Conservation (phyloP, 148 eudicot genomes). For the Vaccinium corymbosum region DNA sequence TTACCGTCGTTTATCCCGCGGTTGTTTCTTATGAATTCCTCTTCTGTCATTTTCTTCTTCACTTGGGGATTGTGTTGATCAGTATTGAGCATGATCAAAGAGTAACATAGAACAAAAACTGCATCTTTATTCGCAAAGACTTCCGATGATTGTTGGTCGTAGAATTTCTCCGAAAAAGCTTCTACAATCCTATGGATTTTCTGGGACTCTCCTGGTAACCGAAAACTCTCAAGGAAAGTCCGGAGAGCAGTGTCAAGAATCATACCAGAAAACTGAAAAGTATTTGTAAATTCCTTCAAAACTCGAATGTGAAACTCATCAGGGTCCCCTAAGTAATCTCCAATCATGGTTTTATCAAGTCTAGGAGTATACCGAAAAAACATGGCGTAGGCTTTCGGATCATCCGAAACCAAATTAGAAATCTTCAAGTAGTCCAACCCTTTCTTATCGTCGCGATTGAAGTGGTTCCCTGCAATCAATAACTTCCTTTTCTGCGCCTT, state of each 20-base stretch:
- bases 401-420: slow-evolving; percentile 55
- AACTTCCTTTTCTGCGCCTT: slow-evolving; percentile 74
- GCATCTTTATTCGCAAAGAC: slow-evolving; percentile 71
- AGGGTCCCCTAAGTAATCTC: slow-evolving; percentile 90
- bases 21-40: slow-evolving; percentile 84
- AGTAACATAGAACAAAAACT: slow-evolving; percentile 69
- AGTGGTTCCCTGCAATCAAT: slow-evolving; percentile 74
- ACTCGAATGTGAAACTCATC: slow-evolving; percentile 75
- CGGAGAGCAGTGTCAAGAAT: slow-evolving; percentile 71
- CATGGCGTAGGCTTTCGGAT: slow-evolving; percentile 66
- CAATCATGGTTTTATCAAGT: slow-evolving; percentile 71
- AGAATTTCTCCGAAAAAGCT: slow-evolving; percentile 70
- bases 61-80: slow-evolving; percentile 97
- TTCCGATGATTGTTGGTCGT: slow-evolving; percentile 71
- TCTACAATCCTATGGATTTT: slow-evolving; percentile 81
- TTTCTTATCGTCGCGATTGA: slow-evolving; percentile 76
- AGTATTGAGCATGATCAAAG: slow-evolving; percentile 90
- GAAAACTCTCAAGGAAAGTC: slow-evolving; percentile 66
- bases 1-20: slow-evolving; percentile 82
- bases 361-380: slow-evolving; percentile 73
- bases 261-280: slow-evolving; percentile 76
- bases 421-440: slow-evolving; percentile 73
- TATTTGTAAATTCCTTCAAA: slow-evolving; percentile 62
- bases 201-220: slow-evolving; percentile 96
- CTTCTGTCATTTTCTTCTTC: slow-evolving; percentile 98